Percentiles rank a stretch among this genome's conserved stretches.
Conservation (phyloP, 129 eudicot species). For the Pseudognaphalium luteoalbum region DNA sequence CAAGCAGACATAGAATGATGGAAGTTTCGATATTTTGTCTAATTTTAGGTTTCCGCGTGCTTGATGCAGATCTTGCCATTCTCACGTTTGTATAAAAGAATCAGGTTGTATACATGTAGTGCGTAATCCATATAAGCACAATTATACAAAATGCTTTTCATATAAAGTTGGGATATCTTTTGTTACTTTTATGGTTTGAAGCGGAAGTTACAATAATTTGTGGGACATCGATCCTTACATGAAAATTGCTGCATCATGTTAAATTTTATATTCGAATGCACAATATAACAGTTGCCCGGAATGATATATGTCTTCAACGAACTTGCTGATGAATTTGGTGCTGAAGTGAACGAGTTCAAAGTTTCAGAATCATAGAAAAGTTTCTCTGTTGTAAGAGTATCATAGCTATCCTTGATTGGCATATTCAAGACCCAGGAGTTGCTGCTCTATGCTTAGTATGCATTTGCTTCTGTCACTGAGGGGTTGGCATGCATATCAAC, state of each 20-base stretch:
- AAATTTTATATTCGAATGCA: background rate
- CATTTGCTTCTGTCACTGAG: no score
- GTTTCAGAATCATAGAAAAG: no score
- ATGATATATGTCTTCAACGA: no score
- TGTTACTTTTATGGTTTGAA: background rate
- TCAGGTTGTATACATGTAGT: constrained; percentile 23
- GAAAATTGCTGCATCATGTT: background rate
- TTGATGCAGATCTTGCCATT: background rate
- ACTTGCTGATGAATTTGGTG: background rate
- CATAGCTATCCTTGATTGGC: no score
- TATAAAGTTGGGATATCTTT: background rate
- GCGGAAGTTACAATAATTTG: background rate
- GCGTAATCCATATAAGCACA: constrained; percentile 20
- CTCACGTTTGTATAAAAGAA: constrained; percentile 22
- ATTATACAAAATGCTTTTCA: background rate
- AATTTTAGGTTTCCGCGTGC: background rate
- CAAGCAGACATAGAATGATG: background rate
- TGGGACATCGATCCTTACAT: background rate
- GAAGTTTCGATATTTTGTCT: constrained; percentile 11
- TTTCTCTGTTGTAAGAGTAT: no score
- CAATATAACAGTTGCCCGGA: background rate
- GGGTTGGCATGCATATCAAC: no score
- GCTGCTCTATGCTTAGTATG: no score
- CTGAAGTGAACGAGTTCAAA: no score
- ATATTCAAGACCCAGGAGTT: no score